Percentiles rank a stretch among this genome's conserved stretches.
Conservation (phyloP, 352 stramenopile species). For the Phytophthora capsici region DNA sequence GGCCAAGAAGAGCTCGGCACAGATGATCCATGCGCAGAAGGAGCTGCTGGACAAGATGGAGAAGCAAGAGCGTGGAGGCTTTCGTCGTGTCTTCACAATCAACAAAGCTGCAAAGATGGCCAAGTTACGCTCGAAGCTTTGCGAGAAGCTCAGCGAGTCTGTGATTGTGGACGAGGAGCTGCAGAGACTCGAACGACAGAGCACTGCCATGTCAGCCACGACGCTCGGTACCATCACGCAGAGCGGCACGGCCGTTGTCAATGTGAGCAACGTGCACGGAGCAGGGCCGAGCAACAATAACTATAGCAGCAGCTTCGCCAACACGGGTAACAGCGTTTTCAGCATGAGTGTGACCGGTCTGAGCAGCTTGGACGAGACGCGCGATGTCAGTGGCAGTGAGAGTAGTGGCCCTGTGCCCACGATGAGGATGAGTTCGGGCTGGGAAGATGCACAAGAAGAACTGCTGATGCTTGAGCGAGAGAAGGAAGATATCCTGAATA, state of each 20-base stretch:
- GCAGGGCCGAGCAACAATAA: conserved; percentile 8
- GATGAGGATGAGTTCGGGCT: conserved; percentile 40
- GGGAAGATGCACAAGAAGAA: conserved; percentile 64
- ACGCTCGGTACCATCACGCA: conserved; percentile 53
- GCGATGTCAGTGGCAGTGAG: conserved; percentile 40
- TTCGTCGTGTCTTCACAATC: conserved; percentile 74
- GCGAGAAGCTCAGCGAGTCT: conserved; percentile 76
- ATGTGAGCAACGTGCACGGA: conserved; percentile 45
- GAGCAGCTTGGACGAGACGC: conserved; percentile 35
- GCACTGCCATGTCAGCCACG: conserved; percentile 65
- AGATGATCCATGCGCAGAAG: conserved; percentile 85
- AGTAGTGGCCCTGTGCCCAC: conserved; percentile 35
- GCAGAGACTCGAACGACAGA: conserved; percentile 68
- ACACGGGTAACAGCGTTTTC: conserved; percentile 27
- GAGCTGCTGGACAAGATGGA: conserved; percentile 86
- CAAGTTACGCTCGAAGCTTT: conserved; percentile 73
- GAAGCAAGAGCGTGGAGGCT: conserved; percentile 64
- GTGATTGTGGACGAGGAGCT: conserved; percentile 74
- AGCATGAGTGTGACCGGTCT: conserved; percentile 31
- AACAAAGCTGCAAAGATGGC: conserved; percentile 77
- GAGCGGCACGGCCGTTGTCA: conserved; percentile 38
- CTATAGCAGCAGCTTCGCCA: conserved; percentile 26
- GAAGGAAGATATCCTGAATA: conserved; percentile 75
- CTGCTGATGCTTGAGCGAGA: conserved; percentile 68
- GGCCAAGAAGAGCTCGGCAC: conserved; percentile 64